Base-by-base conservation (phyloP, 257 asterid genomes). In the Fraxinus cuspidata region DNA sequence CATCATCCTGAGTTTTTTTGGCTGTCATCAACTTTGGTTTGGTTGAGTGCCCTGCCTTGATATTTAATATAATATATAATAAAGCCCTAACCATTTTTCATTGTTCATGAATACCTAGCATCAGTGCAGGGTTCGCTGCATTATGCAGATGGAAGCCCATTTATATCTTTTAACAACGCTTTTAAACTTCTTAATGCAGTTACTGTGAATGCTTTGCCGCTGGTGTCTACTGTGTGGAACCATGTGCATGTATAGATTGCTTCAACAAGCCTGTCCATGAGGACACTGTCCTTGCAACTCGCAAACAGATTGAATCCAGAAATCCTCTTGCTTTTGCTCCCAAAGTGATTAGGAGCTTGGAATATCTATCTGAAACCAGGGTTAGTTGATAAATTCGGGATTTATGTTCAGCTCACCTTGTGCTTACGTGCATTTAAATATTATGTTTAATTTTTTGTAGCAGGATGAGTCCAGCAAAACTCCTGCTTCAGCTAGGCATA, bases 271-370 rank as follows among this genome's bases (percentile, higher is more conserved):
- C 99, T 18, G 80, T 88, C 79, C 97, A 95, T n/a, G 99, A 91
- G 85, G 99, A 90, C 64, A 95, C 97, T 2, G 99, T 95, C 71
- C 97, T 93, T 72, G 94, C 93, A 53, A 91, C 98, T 15, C 99
- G 99, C 79, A 95, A 90, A 74, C 99, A 91, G 81, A 95, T 95
- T 1, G 98, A 93, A 84, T 95, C 98, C 3, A 86, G 99, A 82
- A 95, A 95, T 80, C 99, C 99, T 44, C 98, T 95, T 83, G 99
- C 99, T 25, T 95, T 95, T 84, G 98, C 98, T 72, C 99, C 99
- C 60, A 95, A 92, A 87, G 98, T 95, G 82, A 90, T 93, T 58
- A 77, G 90, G 76, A 85, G 86, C 13, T 67, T 93, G 5, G 96
- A 91, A 79, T 77, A 91, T 3, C 27, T 80, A 42, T 65, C 87